Evolutionary conservation across 805 yeast species (phyloP).

Genomic region (Maudiozyma barnettii): DNA sequence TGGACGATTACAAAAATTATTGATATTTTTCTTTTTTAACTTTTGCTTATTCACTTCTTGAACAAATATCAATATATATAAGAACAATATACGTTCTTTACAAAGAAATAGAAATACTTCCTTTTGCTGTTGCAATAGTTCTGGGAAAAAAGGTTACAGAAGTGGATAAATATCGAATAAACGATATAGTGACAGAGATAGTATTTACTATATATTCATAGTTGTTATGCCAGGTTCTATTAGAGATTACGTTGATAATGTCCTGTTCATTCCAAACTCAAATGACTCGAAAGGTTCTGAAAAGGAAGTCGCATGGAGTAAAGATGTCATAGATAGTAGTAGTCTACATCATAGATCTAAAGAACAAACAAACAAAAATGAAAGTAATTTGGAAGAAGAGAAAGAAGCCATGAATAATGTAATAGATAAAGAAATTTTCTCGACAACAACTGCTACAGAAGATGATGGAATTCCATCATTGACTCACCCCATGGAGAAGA

Average conservation of each 20-base stretch:
- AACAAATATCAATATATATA: not conserved
- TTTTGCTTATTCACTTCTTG: too few species aligned
- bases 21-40: not conserved
- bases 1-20: not conserved
- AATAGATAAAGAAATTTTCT: conserved; percentile 13
- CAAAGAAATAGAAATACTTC: not conserved
- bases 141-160: too few species aligned
- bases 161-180: too few species aligned
- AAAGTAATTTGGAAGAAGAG: not conserved
- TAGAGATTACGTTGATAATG: conserved; percentile 8
- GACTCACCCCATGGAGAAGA: conserved; percentile 26
- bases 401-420: not conserved
- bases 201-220: too few species aligned
- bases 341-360: not conserved
- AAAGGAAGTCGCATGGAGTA: not conserved
- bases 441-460: conserved; percentile 17
- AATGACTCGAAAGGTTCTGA: not conserved
- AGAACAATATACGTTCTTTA: too few species aligned
- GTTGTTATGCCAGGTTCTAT: conserved; percentile 4
- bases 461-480: conserved; percentile 21
- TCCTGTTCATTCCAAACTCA: not conserved
- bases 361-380: not conserved
- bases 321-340: not conserved
- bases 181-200: too few species aligned
- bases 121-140: too few species aligned